Evolutionary conservation across 2,329 filamentous ascomycete species (phyloP), one percentile per base, ranked within the genome.

Genomic region (Colletotrichum horii): DNA sequence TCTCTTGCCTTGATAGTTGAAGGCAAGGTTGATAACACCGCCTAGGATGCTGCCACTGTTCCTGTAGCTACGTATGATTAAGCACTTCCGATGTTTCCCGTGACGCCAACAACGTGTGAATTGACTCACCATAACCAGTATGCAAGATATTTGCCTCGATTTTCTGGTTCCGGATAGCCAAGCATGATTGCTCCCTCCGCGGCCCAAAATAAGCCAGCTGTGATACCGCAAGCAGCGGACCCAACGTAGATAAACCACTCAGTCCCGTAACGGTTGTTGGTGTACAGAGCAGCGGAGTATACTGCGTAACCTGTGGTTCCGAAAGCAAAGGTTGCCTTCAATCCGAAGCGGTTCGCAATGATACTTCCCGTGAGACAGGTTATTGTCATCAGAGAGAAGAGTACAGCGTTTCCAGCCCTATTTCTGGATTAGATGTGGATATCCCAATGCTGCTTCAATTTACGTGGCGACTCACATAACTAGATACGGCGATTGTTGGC

Each of bases 1-100:
- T 28, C 72, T 61, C 48, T 75, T 77, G 1, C 70, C 77, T 7
- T 72, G 74, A 8, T 78, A 62, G 73, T 89, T 89, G 30, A 89
- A 81, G 4, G 80, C 86, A 16, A 89, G 82, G 0, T 87, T 85
- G 71, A 89, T 87, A 4, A 85, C 82, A 32, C 87, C 86, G 15
- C 88, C 87, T 1, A 89, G 70, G 2, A 89, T 79, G 8, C 76
- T 74, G 14, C 78, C 78, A 22, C 76, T 77, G 52, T 79, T 79
- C 0, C 78, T 76, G 30, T 78, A 79, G 12, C 43, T 52, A 52
- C 9, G 38, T 52, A 22, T 14, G 43, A 14, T 52, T 52, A 4
- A 52, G 43, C n/a, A 52, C 24, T 52, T 52, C 1, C 24, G 38
- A 11, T 14, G 12, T 22, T 22, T 14, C n/a, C n/a, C 43, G 11